Conservation (phyloP, 2,329 filamentous ascomycete species). For the Corynespora cassiicola region DNA sequence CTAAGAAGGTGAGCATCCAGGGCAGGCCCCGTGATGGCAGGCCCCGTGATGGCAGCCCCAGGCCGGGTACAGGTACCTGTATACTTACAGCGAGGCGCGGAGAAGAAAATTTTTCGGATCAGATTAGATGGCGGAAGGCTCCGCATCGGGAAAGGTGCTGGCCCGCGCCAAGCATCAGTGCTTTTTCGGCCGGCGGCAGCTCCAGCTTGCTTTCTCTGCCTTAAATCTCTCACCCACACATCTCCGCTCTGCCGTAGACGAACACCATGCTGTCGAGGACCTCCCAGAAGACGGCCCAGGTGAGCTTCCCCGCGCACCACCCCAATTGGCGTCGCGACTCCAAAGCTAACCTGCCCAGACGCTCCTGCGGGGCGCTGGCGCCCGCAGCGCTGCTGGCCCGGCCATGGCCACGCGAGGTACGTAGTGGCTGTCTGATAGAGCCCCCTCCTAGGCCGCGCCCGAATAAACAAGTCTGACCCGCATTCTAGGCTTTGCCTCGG, state of each 20-base stretch:
- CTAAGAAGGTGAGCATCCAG: too few relatives aligned
- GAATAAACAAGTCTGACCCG: too few relatives aligned
- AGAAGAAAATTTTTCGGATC: conserved; percentile 12
- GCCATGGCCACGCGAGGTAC: conserved; percentile 63
- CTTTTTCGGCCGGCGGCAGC: conserved; percentile 41
- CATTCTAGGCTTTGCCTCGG: conserved; percentile 64
- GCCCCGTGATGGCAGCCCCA: not conserved
- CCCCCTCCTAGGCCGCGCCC: too few relatives aligned
- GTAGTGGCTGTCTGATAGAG: conserved; percentile 27
- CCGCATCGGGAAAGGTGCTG: conserved; percentile 29
- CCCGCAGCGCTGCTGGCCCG: conserved; percentile 55
- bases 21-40: not conserved
- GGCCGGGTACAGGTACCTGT: too few relatives aligned
- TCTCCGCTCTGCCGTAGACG: conserved; percentile 29
- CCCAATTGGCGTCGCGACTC: conserved; percentile 29
- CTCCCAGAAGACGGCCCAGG: conserved; percentile 56
- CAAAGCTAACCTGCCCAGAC: conserved; percentile 51
- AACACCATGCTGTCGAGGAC: conserved; percentile 52
- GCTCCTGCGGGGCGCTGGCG: conserved; percentile 61
- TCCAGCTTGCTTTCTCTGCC: conserved; percentile 40
- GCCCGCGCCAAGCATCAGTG: conserved; percentile 37
- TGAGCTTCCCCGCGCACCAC: conserved; percentile 35
- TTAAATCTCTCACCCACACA: conserved; percentile 44
- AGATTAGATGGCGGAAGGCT: conserved; percentile 25
- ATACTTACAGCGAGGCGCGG: not conserved